Evolutionary conservation across 2,329 filamentous ascomycete species (phyloP).

Genomic region (Calonectria naviculata): DNA sequence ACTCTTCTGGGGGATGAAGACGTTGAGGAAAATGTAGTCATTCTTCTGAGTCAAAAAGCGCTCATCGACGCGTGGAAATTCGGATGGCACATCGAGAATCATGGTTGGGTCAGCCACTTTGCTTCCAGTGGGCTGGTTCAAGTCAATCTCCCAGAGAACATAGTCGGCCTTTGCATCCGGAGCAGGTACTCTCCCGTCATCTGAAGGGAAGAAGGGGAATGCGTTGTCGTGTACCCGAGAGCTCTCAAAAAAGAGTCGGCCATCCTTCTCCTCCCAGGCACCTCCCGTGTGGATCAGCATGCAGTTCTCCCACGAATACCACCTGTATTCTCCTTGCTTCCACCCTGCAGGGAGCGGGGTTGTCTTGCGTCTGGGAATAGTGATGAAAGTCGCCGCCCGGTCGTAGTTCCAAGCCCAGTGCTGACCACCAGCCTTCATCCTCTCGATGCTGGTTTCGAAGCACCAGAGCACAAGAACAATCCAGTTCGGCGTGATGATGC

Average conservation of each 20-base stretch:
- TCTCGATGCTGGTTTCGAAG: slow-evolving; percentile 10
- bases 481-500: slow-evolving; percentile 22
- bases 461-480: slow-evolving; percentile 22
- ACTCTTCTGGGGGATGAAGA: slow-evolving; percentile 7
- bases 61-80: slow-evolving; percentile 23
- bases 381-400: slow-evolving; percentile 17
- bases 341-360: background rate
- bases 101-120: background rate
- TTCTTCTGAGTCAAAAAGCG: slow-evolving; percentile 13
- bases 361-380: background rate
- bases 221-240: slow-evolving; percentile 26
- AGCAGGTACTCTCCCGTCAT: slow-evolving; percentile 10
- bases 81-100: slow-evolving; percentile 6
- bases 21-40: slow-evolving; percentile 16
- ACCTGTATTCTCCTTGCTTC: slow-evolving; percentile 18
- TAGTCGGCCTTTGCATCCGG: slow-evolving; percentile 23
- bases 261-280: slow-evolving; percentile 22
- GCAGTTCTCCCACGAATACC: slow-evolving; percentile 24
- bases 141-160: slow-evolving; percentile 29
- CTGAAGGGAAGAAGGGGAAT: slow-evolving; percentile 19
- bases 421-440: slow-evolving; percentile 21
- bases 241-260: slow-evolving; percentile 21
- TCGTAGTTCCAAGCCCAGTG: slow-evolving; percentile 24
- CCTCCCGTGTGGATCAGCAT: slow-evolving; percentile 23
- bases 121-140: background rate